phyloP scores from a whole-genome alignment of 768 basidiomycete genomes.

The Boletus edulis region DNA sequence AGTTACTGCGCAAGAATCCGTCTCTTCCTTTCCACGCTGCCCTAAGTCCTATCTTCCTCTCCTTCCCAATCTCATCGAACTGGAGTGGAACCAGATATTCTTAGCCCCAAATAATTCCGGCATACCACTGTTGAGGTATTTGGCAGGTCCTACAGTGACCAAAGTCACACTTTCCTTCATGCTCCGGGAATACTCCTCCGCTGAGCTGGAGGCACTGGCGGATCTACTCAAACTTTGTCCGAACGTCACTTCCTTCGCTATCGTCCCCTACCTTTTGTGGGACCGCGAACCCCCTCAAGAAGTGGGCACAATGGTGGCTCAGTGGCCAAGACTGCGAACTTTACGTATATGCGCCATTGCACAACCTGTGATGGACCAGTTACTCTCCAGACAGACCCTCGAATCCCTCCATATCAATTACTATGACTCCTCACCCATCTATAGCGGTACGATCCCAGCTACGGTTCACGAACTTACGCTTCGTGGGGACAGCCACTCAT shows the following conservation, averaged over 20 bases:
- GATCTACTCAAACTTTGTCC: constrained; percentile 18
- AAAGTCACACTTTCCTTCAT: constrained; percentile 8
- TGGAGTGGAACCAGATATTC: constrained; percentile 12
- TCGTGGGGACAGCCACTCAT: too few relatives aligned
- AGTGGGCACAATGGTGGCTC: not conserved
- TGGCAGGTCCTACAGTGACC: constrained; percentile 11
- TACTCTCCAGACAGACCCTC: constrained; percentile 20
- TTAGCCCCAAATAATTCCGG: not conserved
- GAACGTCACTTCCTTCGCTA: constrained; percentile 16
- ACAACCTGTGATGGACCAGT: constrained; percentile 12
- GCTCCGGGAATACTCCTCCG: constrained; percentile 6
- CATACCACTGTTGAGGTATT: constrained; percentile 13
- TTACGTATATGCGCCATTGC: constrained; percentile 10
- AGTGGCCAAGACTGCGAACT: constrained; percentile 11
- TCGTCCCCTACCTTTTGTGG: constrained; percentile 3
- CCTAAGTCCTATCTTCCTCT: constrained; percentile 14
- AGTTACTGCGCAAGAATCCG: not conserved
- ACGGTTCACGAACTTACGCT: too few relatives aligned
- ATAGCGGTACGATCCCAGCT: too few relatives aligned
- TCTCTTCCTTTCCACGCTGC: constrained; percentile 5
- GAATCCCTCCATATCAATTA: constrained; percentile 9
- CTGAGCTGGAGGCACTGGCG: constrained; percentile 11
- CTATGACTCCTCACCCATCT: too few relatives aligned
- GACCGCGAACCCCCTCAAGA: not conserved
- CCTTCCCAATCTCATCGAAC: constrained; percentile 18